Base-by-base conservation (phyloP, 768 basidiomycete genomes). In the Rhodosporidiobolus sp. region DNA sequence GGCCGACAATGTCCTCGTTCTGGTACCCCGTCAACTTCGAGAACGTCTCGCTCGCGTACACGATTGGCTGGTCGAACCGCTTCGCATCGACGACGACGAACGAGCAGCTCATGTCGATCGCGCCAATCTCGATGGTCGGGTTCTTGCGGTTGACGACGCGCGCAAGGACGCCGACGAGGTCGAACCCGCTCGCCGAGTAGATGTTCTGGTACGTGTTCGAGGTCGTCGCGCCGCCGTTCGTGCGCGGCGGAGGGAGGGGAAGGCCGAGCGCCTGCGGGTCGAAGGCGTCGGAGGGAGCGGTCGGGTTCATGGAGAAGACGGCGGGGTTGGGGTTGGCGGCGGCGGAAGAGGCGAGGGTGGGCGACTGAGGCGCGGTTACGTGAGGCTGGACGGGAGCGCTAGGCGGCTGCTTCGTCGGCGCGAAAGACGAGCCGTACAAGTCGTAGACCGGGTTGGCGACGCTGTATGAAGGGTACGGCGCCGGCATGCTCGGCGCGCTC, bases 181-280 rank as follows among this genome's bases (percentile, higher is more conserved):
- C 95, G 75, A 96, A 96, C 4, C 95, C 96, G 1, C 91, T 90
- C 1, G 88, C 83, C 3, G 92, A 94, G 82, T 99, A 99, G 4
- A 97, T 59, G 68, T 58, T 65, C 52, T 54, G 43, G 65, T 60
- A 55, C 55, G 38, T 30, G 35, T 61, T 63, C 11, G 50, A 22
- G 20, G 60, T 64, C 30, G 50, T 8, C 34, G 67, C 16, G 56
- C 59, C 55, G 53, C 26, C 24, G 56, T 38, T 22, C 38, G 14
- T 19, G 53, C 46, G 65, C 1, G 53, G 32, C 22, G 68, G 59
- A 0, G 65, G 61, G 35, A 55, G 26, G 3, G 77, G 69, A 17
- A 77, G 55, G 17, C 73, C 73, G n/a, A 75, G 64, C 12, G 71
- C 60, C 22, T 68, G 65, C 30, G 71, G 69, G 59, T 77, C 72